Base-by-base conservation (phyloP, 2,329 filamentous ascomycete species). In the Passalora sequoiae region DNA sequence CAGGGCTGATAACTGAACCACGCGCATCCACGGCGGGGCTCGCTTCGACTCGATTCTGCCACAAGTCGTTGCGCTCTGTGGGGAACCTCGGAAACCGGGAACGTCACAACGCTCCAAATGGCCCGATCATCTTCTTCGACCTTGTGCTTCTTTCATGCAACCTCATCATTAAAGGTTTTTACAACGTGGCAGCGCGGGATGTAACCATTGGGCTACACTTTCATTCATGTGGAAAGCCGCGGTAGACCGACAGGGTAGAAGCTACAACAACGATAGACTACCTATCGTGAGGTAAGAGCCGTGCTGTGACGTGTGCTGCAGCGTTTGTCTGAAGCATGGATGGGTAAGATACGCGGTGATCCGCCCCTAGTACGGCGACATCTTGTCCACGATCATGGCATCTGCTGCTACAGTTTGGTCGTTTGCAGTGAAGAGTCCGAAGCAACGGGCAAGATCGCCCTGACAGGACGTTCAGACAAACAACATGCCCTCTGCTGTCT, bases 401-500 rank as follows among this genome's bases (percentile, higher is more conserved):
- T n/a, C n/a, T n/a, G n/a, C n/a, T n/a, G n/a, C n/a, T n/a, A n/a
- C n/a, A n/a, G n/a, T n/a, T n/a, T n/a, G n/a, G n/a, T n/a, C n/a
- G n/a, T n/a, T n/a, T n/a, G n/a, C n/a, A n/a, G n/a, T n/a, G n/a
- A n/a, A n/a, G n/a, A n/a, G n/a, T n/a, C n/a, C n/a, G n/a, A n/a
- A n/a, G n/a, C n/a, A n/a, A n/a, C n/a, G n/a, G n/a, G n/a, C n/a
- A n/a, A n/a, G n/a, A n/a, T n/a, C n/a, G n/a, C n/a, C n/a, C n/a
- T n/a, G n/a, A n/a, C n/a, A n/a, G n/a, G n/a, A n/a, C n/a, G n/a
- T n/a, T n/a, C n/a, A n/a, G n/a, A n/a, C n/a, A n/a, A n/a, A n/a
- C n/a, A 53, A 38, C 5, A 72, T 73, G 61, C 67, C 66, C n/a
- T 66, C 63, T 19, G 64, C 63, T 24, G 52, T 67, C 16, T 62